Percentiles rank a stretch among this genome's conserved stretches.
These are phyloP conservation scores for Lentinula aciculospora DNA, from an alignment of 768 basidiomycete genomes.

Conservation along the genomic window DNA sequence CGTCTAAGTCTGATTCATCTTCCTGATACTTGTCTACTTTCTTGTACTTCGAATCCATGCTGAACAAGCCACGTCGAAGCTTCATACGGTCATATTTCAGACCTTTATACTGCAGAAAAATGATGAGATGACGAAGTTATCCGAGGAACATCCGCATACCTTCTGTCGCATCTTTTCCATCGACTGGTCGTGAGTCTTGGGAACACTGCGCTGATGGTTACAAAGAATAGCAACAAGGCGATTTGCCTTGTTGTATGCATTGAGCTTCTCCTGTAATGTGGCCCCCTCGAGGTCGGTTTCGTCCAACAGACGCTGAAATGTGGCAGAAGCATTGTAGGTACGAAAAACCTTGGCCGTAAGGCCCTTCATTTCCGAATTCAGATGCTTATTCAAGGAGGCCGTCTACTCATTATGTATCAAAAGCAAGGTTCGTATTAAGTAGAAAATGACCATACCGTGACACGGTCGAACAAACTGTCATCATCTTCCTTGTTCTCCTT, in stretches of 20 bases:
- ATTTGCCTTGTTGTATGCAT: slow-evolving; percentile 96
- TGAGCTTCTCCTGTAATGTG: slow-evolving; percentile 91
- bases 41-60: slow-evolving; percentile 71
- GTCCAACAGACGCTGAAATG: slow-evolving; percentile 89
- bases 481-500: slow-evolving; percentile 87
- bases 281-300: slow-evolving; percentile 52
- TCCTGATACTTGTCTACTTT: slow-evolving; percentile 73
- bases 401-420: slow-evolving; percentile 52
- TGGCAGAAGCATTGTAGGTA: slow-evolving; percentile 98
- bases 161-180: slow-evolving; percentile 95
- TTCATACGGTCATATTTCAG: slow-evolving; percentile 99
- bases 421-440: slow-evolving; percentile 6
- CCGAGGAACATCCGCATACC: slow-evolving; percentile 39
- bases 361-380: slow-evolving; percentile 92
- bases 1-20: slow-evolving; percentile 91
- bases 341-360: slow-evolving; percentile 99
- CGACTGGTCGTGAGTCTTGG: slow-evolving; percentile 87
- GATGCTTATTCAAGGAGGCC: slow-evolving; percentile 81
- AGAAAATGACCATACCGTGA: slow-evolving; percentile 60
- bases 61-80: slow-evolving; percentile 82
- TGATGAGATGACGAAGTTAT: background rate
- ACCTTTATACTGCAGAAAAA: slow-evolving; percentile 58
- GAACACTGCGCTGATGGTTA: slow-evolving; percentile 95
- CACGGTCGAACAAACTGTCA: slow-evolving; percentile 91
- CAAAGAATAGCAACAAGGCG: slow-evolving; percentile 95